Conservation (phyloP, 2,329 filamentous ascomycete genomes). For the Rhexocercosporidium sp. region DNA sequence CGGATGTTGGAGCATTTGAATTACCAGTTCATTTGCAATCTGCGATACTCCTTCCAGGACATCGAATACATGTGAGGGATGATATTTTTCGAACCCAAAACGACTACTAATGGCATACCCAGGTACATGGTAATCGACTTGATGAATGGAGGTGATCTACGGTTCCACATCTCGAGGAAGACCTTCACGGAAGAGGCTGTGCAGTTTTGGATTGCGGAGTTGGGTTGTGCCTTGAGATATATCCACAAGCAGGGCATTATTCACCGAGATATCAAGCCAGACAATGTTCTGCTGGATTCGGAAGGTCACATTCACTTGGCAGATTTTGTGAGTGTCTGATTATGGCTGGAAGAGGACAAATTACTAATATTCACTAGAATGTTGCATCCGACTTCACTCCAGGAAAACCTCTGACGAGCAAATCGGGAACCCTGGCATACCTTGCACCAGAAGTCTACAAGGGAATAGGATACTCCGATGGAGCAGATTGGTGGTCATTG, state of each 20-base stretch:
- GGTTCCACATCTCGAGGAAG: slow-evolving; percentile 97
- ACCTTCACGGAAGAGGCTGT: slow-evolving; percentile 98
- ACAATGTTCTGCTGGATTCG: slow-evolving; percentile 86
- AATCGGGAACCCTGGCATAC: slow-evolving; percentile 95
- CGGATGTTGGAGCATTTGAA: slow-evolving; percentile 98
- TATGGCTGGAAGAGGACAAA: slow-evolving; percentile 11
- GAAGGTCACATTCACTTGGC: slow-evolving; percentile 96
- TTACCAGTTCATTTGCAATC: slow-evolving; percentile 96
- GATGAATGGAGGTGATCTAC: slow-evolving; percentile 95
- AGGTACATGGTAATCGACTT: slow-evolving; percentile 94
- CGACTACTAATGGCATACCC: slow-evolving; percentile 12
- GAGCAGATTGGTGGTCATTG: slow-evolving; percentile 98
- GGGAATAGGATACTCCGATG: slow-evolving; percentile 84
- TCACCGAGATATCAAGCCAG: slow-evolving; percentile 89
- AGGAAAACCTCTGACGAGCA: slow-evolving; percentile 85
- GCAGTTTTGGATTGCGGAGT: slow-evolving; percentile 93
- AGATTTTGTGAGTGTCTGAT: slow-evolving; percentile 76
- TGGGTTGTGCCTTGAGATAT: slow-evolving; percentile 89
- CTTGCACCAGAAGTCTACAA: slow-evolving; percentile 94
- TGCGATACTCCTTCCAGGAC: slow-evolving; percentile 99
- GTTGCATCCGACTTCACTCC: slow-evolving; percentile 92
- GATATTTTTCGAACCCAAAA: background rate
- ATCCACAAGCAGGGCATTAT: slow-evolving; percentile 87
- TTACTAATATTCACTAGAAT: slow-evolving; percentile 66
- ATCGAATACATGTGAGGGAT: slow-evolving; percentile 90